Evolutionary conservation across 768 basidiomycete species (phyloP).

Genomic region (Pisolithus tinctorius): DNA sequence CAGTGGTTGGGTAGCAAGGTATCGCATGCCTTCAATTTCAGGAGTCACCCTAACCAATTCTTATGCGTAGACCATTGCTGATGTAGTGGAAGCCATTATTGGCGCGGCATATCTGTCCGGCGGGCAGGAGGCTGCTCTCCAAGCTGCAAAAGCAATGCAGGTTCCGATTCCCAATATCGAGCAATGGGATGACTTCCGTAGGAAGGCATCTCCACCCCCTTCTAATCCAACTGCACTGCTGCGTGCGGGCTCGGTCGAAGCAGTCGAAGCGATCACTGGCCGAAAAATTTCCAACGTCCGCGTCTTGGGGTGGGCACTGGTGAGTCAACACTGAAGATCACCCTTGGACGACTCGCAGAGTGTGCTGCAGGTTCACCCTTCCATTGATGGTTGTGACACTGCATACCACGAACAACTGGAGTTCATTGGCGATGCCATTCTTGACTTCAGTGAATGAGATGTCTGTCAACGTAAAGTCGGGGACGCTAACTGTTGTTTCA

Average conservation of each 20-base stretch:
- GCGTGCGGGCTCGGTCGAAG: constrained; percentile 40
- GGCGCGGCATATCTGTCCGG: constrained; percentile 76
- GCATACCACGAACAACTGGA: constrained; percentile 71
- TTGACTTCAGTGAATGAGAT: constrained; percentile 64
- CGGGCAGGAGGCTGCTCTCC: constrained; percentile 60
- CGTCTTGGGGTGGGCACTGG: constrained; percentile 68
- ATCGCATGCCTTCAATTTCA: neutral
- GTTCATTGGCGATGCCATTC: constrained; percentile 80
- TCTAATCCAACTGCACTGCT: constrained; percentile 40
- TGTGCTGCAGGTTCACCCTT: constrained; percentile 57
- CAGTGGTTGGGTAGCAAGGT: constrained; percentile 80
- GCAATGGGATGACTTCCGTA: constrained; percentile 64
- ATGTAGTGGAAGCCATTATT: constrained; percentile 80
- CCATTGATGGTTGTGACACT: constrained; percentile 47
- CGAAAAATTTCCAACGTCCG: constrained; percentile 55
- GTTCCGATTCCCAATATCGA: constrained; percentile 59
- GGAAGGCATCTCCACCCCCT: constrained; percentile 39
- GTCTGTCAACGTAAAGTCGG: neutral
- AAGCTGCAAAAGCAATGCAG: constrained; percentile 55
- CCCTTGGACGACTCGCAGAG: constrained; percentile 7
- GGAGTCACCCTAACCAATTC: constrained; percentile 9
- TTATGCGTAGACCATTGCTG: constrained; percentile 61
- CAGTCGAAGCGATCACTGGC: constrained; percentile 59
- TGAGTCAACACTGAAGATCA: constrained; percentile 25
- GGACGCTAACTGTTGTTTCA: constrained; percentile 22